Evolutionary conservation across 139 green algal species (phyloP), one percentile per base, ranked within the genome.

Genomic region (Coccomyxa sp.): DNA sequence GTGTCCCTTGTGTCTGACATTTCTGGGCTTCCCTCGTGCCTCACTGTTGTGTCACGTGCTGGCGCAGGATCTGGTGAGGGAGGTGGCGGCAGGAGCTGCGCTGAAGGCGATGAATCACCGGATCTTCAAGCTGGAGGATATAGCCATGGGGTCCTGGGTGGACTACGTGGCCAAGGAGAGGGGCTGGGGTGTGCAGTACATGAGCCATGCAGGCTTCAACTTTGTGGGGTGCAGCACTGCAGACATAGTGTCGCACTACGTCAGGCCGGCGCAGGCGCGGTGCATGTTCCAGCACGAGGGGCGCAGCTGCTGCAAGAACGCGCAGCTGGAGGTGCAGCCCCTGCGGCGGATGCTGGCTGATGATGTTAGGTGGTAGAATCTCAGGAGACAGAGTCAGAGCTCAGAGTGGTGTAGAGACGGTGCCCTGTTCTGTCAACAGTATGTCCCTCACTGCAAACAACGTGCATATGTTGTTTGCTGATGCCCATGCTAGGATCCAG

Each of bases 81-180:
- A 84, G 75, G 35, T 86, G 12, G 82, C 82, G 16, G 75, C 82
- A 73, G 84, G 84, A 8, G 76, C 81, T 9, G 84, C 81, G 6
- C 69, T 81, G 40, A 78, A 79, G 39, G 55, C 80, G 33, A 55
- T 54, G 41, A 73, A 79, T 10, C 80, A 79, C 55, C 81, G 35
- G 40, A 38, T 89, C n/a, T 87, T 89, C 74, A 82, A 82, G 74
- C 64, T 89, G 70, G 85, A 89, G 55, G 85, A 89, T 68, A 70
- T 89, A 0, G 74, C 79, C 0, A 70, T 87, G 69, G 85, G 79
- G 0, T 74, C 72, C 39, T 89, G 85, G 85, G 37, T 89, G 44
- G 77, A 87, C 40, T 83, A 77, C 69, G 74, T 86, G 3, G 70
- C 36, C 38, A 40, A 55, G 34, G 82, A 82, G 39, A 70, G 58